Evolutionary conservation across 192 early-diverging fungal genomes (phyloP).

Genomic region (Mortierella claussenii): DNA sequence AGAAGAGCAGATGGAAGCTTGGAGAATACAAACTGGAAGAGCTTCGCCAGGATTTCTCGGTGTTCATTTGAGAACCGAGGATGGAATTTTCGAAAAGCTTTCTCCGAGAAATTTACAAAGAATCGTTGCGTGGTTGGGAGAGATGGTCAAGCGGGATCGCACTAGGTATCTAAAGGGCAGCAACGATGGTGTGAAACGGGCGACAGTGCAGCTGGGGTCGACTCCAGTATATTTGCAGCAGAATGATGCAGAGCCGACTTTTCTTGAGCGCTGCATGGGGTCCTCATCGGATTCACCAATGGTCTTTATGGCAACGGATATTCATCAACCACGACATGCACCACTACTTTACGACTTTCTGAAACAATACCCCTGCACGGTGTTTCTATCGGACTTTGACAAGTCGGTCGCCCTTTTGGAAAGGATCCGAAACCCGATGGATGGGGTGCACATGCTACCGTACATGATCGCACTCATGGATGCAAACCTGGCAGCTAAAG

Average conservation of each 20-base stretch:
- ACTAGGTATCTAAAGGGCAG: not conserved
- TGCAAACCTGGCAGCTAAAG: conserved; percentile 40
- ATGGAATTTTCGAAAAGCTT: conserved; percentile 48
- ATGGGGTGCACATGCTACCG: conserved; percentile 29
- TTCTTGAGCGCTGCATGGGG: conserved; percentile 20
- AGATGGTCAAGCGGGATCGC: conserved; percentile 30
- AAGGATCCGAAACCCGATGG: conserved; percentile 25
- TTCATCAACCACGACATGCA: conserved; percentile 39
- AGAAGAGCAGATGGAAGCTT: conserved; percentile 27
- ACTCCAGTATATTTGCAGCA: not conserved
- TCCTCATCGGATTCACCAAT: conserved; percentile 42
- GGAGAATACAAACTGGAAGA: conserved; percentile 20
- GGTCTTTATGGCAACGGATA: conserved; percentile 62
- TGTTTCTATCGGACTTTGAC: conserved; percentile 51
- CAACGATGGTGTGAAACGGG: not conserved
- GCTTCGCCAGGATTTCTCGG: conserved; percentile 46
- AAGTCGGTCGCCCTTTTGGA: conserved; percentile 21
- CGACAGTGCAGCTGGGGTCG: not conserved
- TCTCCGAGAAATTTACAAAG: conserved; percentile 33
- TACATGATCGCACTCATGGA: conserved; percentile 49
- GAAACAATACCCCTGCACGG: conserved; percentile 51
- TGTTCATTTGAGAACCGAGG: conserved; percentile 55
- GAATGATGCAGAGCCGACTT: conserved; percentile 2
- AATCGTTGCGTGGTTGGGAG: conserved; percentile 28
- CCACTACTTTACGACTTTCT: conserved; percentile 26